Evolutionary conservation across 163 green algal genomes (phyloP).

Genomic region (Scenedesmus sp.): DNA sequence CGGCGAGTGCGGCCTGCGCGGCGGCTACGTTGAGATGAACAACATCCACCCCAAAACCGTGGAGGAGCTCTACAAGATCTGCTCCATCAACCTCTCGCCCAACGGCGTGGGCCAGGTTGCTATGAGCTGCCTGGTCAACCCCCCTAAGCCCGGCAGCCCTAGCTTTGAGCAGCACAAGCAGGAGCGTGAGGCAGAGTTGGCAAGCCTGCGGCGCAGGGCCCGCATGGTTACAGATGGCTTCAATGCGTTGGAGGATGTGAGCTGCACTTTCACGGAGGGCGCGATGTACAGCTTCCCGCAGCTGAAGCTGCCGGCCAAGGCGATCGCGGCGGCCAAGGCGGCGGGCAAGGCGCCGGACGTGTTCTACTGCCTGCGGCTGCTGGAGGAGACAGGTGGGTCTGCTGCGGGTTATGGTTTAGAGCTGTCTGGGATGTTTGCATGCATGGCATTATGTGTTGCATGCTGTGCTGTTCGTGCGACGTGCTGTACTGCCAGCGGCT

Average conservation of each 20-base stretch:
- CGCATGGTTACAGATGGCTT: slow-evolving; percentile 94
- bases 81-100: slow-evolving; percentile 94
- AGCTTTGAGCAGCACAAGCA: slow-evolving; percentile 77
- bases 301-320: slow-evolving; percentile 87
- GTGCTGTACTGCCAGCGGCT: no score
- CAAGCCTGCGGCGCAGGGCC: slow-evolving; percentile 81
- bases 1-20: slow-evolving; percentile 73
- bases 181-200: slow-evolving; percentile 76
- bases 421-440: background rate
- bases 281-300: slow-evolving; percentile 97
- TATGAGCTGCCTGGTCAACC: slow-evolving; percentile 89
- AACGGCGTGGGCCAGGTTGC: slow-evolving; percentile 90
- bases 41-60: slow-evolving; percentile 87
- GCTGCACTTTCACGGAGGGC: slow-evolving; percentile 95
- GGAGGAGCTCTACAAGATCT: slow-evolving; percentile 94
- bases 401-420: no score
- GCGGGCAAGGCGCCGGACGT: slow-evolving; percentile 94
- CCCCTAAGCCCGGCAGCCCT: slow-evolving; percentile 76
- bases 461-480: no score
- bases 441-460: background rate
- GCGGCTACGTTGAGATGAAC: slow-evolving; percentile 84
- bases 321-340: slow-evolving; percentile 85
- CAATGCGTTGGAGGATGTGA: slow-evolving; percentile 93
- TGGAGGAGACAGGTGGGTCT: slow-evolving; percentile 77
- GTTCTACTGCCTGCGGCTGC: slow-evolving; percentile 97